Conservation (phyloP, 1,284 basidiomycete species). For the Mycena citricolor region DNA sequence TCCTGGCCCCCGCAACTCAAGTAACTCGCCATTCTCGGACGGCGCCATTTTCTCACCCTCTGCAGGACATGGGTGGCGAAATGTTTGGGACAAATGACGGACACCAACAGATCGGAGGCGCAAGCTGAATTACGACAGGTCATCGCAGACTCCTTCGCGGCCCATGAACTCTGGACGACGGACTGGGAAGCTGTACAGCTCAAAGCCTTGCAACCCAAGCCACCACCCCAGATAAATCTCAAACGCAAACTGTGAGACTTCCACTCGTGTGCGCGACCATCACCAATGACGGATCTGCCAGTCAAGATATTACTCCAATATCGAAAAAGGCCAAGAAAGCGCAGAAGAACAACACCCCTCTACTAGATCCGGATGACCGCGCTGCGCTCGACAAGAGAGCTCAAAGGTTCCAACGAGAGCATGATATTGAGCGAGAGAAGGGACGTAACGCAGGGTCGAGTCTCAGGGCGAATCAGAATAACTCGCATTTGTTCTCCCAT, state of each 20-base stretch:
- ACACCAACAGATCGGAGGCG: conserved; percentile 70
- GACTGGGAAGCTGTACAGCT: conserved; percentile 85
- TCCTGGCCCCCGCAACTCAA: conserved; percentile 66
- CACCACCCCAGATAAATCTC: conserved; percentile 18
- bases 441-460: conserved; percentile 36
- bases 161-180: conserved; percentile 82
- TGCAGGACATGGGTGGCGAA: conserved; percentile 81
- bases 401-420: conserved; percentile 77
- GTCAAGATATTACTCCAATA: conserved; percentile 47
- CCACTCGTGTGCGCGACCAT: conserved; percentile 3
- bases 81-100: conserved; percentile 80
- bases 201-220: conserved; percentile 41
- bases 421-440: conserved; percentile 76
- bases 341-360: conserved; percentile 33
- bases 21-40: conserved; percentile 41
- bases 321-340: conserved; percentile 55
- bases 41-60: conserved; percentile 65
- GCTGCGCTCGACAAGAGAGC: conserved; percentile 69
- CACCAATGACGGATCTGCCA: conserved; percentile 23
- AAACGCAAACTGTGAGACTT: conserved; percentile 24
- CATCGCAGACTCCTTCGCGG: conserved; percentile 79
- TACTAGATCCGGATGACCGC: conserved; percentile 61
- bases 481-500: conserved; percentile 52
- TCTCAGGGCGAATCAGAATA: conserved; percentile 48
- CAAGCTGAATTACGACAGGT: conserved; percentile 83